Base-by-base conservation (phyloP, 202 grass and related monocot genomes). In the Alloteropsis angusta region DNA sequence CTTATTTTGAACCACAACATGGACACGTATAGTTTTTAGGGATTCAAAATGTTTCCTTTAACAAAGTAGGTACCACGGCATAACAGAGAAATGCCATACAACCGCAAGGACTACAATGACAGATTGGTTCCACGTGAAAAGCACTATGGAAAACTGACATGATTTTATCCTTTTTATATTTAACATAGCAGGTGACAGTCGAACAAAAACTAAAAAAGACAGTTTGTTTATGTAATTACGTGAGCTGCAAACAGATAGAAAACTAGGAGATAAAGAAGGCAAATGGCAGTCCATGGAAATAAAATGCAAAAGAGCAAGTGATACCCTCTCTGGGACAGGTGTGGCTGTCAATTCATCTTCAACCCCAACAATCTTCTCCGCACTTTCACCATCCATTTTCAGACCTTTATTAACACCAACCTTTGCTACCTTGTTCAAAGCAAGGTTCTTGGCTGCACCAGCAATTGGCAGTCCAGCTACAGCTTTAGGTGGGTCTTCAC, bases 251-350 rank as follows among this genome's bases (percentile, higher is more conserved):
- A 80, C 26, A 22, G 11, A 77, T 18, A 23, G 6, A 77, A 60
- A 80, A 59, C n/a, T 48, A 75, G 12, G 53, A 49, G 82, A 59
- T 45, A 28, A 65, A 3, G 32, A 75, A 47, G 21, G 28, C 11
- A 80, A 48, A 55, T 65, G 22, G 71, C 28, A 61, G 64, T 65
- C 11, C 57, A 50, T 76, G 32, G 8, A 30, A 28, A 60, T 6
- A 34, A 38, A 76, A 71, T 41, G 34, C 11, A 58, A 37, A 58
- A 42, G 58, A 58, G 69, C 12, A 74, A 81, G 74, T 22, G 74
- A 84, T 87, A 97, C 94, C 85, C 83, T 81, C 81, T 97, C 87
- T 15, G 91, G 94, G 52, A 97, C 81, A 38, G 91, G 85, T 68
- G 89, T 23, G 25, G 85, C 73, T 60, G 72, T 64, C 5, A 82